phyloP scores from a whole-genome alignment of 2,329 filamentous ascomycete genomes.

The Pseudocercospora musae region DNA sequence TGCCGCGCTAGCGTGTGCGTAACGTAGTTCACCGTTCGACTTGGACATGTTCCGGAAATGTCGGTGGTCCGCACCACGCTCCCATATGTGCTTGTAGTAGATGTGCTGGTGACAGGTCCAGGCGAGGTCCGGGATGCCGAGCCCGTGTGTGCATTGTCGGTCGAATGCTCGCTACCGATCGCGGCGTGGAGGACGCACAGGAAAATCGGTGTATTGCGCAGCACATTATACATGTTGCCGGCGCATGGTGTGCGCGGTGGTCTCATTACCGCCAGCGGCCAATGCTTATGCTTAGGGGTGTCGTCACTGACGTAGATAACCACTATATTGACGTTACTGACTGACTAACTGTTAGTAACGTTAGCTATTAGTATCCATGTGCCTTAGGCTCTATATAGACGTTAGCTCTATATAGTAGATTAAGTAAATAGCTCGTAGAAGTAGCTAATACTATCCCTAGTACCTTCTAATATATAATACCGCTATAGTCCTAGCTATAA shows the following conservation, averaged over 20 bases:
- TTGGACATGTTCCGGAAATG: conserved; percentile 42
- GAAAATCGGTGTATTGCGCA: conserved; percentile 24
- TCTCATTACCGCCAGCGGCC: conserved; percentile 8
- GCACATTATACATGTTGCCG: conserved; percentile 25
- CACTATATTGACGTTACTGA: no score
- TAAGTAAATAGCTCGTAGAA: no score
- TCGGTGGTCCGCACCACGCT: conserved; percentile 7
- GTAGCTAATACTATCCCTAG: no score
- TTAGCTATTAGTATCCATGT: no score
- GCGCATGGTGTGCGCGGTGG: conserved; percentile 17
- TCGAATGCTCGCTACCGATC: conserved; percentile 15
- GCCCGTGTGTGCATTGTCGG: conserved; percentile 12
- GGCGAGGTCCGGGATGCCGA: conserved; percentile 11
- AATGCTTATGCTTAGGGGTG: no score
- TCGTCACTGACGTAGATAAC: no score
- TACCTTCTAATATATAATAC: no score
- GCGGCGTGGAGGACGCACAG: conserved; percentile 16
- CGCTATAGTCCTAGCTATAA: no score
- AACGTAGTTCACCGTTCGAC: conserved; percentile 74
- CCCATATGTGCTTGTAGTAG: neutral
- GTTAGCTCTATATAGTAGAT: no score
- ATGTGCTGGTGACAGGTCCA: conserved; percentile 5
- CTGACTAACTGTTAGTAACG: no score
- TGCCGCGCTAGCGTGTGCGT: conserved; percentile 74
- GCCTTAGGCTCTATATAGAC: no score